Evolutionary conservation across 441 rosid genomes (phyloP).

Genomic region (Arabidopsis lyrata): DNA sequence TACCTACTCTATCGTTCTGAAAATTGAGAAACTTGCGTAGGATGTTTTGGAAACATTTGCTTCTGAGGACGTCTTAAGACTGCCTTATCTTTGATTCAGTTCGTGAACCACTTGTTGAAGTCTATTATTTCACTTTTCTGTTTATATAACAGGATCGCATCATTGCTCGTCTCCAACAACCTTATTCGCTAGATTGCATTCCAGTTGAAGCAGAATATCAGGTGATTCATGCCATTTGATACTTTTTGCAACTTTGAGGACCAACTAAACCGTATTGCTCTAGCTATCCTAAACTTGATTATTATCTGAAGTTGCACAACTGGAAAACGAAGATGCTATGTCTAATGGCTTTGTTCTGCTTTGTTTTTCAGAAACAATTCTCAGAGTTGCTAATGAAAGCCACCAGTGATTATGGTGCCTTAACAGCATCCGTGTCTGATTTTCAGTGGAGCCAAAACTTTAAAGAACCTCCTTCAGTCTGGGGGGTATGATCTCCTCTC

Average conservation of each 20-base stretch:
- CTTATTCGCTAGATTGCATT: conserved; percentile 96
- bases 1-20: conserved; percentile 6
- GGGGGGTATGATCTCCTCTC: conserved; percentile 73
- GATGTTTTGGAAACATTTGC: background rate
- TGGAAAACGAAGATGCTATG: background rate
- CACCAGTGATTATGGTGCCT: conserved; percentile 92
- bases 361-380: conserved; percentile 84
- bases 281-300: background rate
- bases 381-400: conserved; percentile 96
- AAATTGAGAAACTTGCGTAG: background rate
- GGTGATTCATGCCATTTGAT: conserved; percentile 51
- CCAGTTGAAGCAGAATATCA: conserved; percentile 99
- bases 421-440: conserved; percentile 91
- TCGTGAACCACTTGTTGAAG: background rate
- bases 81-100: background rate
- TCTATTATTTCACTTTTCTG: background rate
- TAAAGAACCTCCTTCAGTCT: conserved; percentile 93
- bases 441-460: conserved; percentile 98
- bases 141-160: conserved; percentile 78
- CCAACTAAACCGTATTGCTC: background rate
- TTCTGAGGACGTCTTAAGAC: background rate
- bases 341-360: conserved; percentile 18
- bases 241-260: conserved; percentile 9
- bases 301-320: background rate
- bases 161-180: conserved; percentile 97